phyloP scores from a whole-genome alignment of 345 rosid species.

The Turnera subulata region DNA sequence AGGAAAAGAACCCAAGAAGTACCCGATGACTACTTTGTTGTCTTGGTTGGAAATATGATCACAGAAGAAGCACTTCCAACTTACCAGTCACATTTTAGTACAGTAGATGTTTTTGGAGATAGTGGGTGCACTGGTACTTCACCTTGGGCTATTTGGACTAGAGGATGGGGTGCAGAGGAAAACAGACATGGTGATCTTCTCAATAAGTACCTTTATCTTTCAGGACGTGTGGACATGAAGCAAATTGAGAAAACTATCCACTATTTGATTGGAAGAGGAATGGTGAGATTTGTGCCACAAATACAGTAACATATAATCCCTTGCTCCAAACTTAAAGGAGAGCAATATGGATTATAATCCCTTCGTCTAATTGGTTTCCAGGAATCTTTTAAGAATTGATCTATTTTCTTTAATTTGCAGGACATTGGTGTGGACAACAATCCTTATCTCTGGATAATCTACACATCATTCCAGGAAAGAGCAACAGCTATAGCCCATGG shows the following conservation, averaged over 20 bases:
- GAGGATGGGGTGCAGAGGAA: no score
- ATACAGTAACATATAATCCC: constrained; percentile 79
- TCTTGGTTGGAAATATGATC: constrained; percentile 80
- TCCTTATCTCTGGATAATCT: constrained; percentile 88
- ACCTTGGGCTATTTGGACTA: constrained; percentile 71
- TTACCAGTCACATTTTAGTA: constrained; percentile 69
- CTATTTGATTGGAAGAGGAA: constrained; percentile 67
- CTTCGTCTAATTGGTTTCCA: no score
- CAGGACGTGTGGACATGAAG: constrained; percentile 68
- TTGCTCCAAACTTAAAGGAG: no score
- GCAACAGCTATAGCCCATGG: constrained; percentile 94
- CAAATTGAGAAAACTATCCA: constrained; percentile 74
- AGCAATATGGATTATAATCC: no score
- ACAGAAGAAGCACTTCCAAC: no score
- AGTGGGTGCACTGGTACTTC: constrained; percentile 78
- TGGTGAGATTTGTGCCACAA: constrained; percentile 48
- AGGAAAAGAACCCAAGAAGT: constrained; percentile 76
- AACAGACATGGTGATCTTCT: constrained; percentile 73
- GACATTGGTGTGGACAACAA: no score
- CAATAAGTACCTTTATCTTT: constrained; percentile 61
- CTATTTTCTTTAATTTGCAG: no score
- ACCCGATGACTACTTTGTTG: constrained; percentile 85
- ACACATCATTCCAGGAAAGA: constrained; percentile 94
- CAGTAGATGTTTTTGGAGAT: constrained; percentile 71
- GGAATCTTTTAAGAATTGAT: no score